phyloP scores from a whole-genome alignment of 345 rosid genomes.

The Citrus trifoliata region DNA sequence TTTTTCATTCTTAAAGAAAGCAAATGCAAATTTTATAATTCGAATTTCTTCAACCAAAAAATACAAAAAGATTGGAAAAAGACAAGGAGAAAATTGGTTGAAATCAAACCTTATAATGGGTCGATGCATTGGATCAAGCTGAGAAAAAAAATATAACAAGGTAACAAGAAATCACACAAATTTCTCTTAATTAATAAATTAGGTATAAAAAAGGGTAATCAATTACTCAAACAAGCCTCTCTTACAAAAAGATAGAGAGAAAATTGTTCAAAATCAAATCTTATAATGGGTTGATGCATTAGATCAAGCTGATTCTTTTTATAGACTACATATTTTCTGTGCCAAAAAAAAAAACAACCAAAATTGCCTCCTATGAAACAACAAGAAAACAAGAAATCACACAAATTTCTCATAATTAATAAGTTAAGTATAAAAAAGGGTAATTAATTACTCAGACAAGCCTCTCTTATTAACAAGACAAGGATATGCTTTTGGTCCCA shows the following conservation, averaged over 20 bases:
- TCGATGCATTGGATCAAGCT: slow-evolving; percentile 34
- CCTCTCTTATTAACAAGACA: slow-evolving; percentile 61
- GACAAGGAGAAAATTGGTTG: not conserved
- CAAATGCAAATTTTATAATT: slow-evolving; percentile 32
- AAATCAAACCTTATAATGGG: slow-evolving; percentile 58
- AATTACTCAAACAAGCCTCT: slow-evolving; percentile 43
- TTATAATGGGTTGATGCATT: slow-evolving; percentile 45
- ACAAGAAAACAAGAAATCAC: not conserved
- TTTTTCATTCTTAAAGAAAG: not conserved
- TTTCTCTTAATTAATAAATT: not conserved
- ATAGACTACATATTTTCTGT: slow-evolving; percentile 33
- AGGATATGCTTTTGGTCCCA: slow-evolving; percentile 43
- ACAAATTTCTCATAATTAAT: not conserved
- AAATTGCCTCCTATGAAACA: not conserved
- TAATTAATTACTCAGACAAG: slow-evolving; percentile 30
- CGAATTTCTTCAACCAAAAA: slow-evolving; percentile 15
- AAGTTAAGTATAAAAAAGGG: not conserved
- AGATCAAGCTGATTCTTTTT: slow-evolving; percentile 35
- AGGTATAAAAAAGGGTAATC: not conserved
- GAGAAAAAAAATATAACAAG: not conserved
- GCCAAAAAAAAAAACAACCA: not conserved
- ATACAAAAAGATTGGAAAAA: not conserved
- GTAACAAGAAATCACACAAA: not conserved
- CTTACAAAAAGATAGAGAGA: slow-evolving; percentile 17
- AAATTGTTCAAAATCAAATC: slow-evolving; percentile 34